These are phyloP conservation scores for Phytophthora lateralis DNA, from an alignment of 352 stramenopile species.

Conservation along the genomic window DNA sequence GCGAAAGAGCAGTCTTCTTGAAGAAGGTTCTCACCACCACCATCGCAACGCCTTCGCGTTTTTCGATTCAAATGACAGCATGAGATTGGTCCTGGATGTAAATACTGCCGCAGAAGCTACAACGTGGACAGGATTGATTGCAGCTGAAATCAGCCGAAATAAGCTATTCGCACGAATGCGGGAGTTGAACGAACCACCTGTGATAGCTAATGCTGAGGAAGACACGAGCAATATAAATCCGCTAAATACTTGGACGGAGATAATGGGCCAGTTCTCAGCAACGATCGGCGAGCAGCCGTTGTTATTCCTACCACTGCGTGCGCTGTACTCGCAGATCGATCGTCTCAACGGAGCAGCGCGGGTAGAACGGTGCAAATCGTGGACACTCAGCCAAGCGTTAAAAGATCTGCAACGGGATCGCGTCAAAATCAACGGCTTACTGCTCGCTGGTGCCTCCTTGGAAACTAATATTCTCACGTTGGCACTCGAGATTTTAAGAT, in stretches of 20 bases:
- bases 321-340: conserved; percentile 62
- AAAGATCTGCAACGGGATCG: conserved; percentile 74
- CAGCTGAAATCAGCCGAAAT: conserved; percentile 43
- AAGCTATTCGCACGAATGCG: conserved; percentile 34
- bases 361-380: conserved; percentile 49
- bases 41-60: conserved; percentile 68
- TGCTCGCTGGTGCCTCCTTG: conserved; percentile 39
- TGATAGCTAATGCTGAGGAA: background rate
- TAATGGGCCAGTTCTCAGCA: conserved; percentile 11
- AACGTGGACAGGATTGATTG: conserved; percentile 54
- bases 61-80: conserved; percentile 53
- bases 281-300: conserved; percentile 10
- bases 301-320: conserved; percentile 51
- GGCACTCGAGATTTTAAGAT: conserved; percentile 28
- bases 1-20: conserved; percentile 37
- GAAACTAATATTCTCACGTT: conserved; percentile 35
- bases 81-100: conserved; percentile 63
- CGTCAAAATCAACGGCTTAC: conserved; percentile 55
- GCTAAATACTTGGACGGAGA: conserved; percentile 20
- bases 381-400: conserved; percentile 59
- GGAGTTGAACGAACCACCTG: conserved; percentile 16
- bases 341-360: conserved; percentile 36
- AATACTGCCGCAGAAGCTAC: conserved; percentile 39
- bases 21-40: conserved; percentile 20
- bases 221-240: background rate